These are phyloP conservation scores for Cyclotella cryptica DNA, from an alignment of 108 stramenopile genomes.

Conservation along the genomic window DNA sequence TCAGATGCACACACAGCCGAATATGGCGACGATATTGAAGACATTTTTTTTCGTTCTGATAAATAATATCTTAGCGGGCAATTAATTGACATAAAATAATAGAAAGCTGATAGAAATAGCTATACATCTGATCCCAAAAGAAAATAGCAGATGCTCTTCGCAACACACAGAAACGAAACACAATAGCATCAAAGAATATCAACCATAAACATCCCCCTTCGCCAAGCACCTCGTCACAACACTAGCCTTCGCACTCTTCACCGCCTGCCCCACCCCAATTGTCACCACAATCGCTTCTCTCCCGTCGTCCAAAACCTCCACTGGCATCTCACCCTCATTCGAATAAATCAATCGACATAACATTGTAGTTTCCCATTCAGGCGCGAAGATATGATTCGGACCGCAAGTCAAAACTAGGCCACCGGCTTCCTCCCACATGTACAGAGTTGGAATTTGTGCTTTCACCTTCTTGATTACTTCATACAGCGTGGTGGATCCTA, in stretches of 20 bases:
- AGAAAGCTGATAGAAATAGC: too few species aligned
- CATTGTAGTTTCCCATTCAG: constrained; percentile 39
- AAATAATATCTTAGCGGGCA: too few species aligned
- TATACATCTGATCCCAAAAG: too few species aligned
- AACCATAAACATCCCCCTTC: constrained; percentile 46
- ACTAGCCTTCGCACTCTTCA: constrained; percentile 25
- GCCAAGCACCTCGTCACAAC: constrained; percentile 35
- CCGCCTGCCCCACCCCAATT: constrained; percentile 22
- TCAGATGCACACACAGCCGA: constrained; percentile 36
- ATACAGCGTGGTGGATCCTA: constrained; percentile 34
- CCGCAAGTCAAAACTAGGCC: constrained; percentile 33
- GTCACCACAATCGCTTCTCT: constrained; percentile 39
- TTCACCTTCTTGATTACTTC: constrained; percentile 28
- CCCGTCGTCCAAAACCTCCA: constrained; percentile 30
- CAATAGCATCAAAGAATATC: background rate
- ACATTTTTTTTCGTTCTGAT: too few species aligned
- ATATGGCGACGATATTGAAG: too few species aligned
- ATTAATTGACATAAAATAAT: too few species aligned
- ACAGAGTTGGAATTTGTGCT: constrained; percentile 28
- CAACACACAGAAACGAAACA: too few species aligned
- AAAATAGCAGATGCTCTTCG: too few species aligned
- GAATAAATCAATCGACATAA: constrained; percentile 29
- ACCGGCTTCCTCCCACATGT: constrained; percentile 42
- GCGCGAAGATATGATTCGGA: constrained; percentile 9
- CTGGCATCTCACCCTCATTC: background rate